Percentiles rank a stretch among this genome's conserved stretches.
phyloP scores from a whole-genome alignment of 1,284 basidiomycete genomes.

The Vanrija sp. region DNA sequence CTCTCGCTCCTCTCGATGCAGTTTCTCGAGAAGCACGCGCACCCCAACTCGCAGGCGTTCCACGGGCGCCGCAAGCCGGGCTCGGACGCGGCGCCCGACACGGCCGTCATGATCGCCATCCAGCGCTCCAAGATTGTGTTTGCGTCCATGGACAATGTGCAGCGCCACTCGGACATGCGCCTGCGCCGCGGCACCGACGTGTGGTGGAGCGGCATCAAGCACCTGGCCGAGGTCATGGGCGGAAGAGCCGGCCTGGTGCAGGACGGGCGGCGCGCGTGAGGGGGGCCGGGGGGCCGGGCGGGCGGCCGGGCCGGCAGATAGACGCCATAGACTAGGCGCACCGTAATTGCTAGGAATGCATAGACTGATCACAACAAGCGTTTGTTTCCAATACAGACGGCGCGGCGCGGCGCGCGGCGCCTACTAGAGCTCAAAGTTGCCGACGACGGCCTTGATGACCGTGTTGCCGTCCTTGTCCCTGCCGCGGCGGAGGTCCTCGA shows the following conservation, averaged over 20 bases:
- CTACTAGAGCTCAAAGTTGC: slow-evolving; percentile 15
- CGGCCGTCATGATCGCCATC: slow-evolving; percentile 87
- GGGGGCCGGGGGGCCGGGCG: background rate
- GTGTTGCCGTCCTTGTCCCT: slow-evolving; percentile 70
- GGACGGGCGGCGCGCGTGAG: background rate
- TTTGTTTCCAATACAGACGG: too few relatives aligned
- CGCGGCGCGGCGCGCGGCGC: too few relatives aligned
- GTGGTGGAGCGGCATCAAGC: slow-evolving; percentile 76
- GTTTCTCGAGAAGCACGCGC: slow-evolving; percentile 82
- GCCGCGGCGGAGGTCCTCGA: slow-evolving; percentile 71
- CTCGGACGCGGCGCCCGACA: slow-evolving; percentile 41
- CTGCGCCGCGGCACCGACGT: slow-evolving; percentile 72
- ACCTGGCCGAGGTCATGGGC: slow-evolving; percentile 65
- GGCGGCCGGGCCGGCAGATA: background rate
- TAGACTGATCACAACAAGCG: background rate
- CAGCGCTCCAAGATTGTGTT: slow-evolving; percentile 73
- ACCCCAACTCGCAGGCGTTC: slow-evolving; percentile 34
- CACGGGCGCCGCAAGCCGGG: slow-evolving; percentile 10
- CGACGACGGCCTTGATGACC: slow-evolving; percentile 81
- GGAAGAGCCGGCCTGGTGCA: slow-evolving; percentile 39
- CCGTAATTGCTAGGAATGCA: background rate
- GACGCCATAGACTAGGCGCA: background rate
- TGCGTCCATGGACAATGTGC: slow-evolving; percentile 79
- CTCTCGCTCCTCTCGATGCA: slow-evolving; percentile 88
- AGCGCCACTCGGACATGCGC: slow-evolving; percentile 81